A percentile compares a stretch with the other conserved stretches of the same genome.
Conservation (phyloP, 164 flowering plant genomes). For the Piper longum region DNA sequence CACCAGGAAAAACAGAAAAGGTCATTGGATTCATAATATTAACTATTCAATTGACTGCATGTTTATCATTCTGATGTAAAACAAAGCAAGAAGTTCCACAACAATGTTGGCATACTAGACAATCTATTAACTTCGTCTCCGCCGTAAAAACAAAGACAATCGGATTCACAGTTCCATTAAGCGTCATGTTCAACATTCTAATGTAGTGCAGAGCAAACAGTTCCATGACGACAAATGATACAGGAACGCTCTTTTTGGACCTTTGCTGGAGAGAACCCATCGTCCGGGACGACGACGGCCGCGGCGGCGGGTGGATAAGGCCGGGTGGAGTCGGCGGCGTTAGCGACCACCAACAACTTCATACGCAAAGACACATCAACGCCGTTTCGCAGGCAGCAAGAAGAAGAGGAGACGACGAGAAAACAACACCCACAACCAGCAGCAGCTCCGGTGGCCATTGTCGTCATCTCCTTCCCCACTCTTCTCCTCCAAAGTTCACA, state of each 20-base stretch:
- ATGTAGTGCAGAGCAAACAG: too few species aligned
- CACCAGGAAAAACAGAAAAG: too few species aligned
- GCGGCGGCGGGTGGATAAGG: conserved; percentile 23
- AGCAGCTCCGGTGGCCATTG: conserved; percentile 6
- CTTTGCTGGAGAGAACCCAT: conserved; percentile 57
- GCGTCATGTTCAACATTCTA: too few species aligned
- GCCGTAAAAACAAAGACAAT: too few species aligned
- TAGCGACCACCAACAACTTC: conserved; percentile 17
- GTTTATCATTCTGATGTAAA: too few species aligned
- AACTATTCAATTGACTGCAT: too few species aligned
- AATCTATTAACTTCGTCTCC: too few species aligned
- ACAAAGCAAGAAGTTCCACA: too few species aligned
- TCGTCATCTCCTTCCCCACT: neutral
- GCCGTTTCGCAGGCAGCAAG: conserved; percentile 4
- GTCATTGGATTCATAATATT: too few species aligned
- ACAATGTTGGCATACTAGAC: too few species aligned
- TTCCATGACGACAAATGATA: too few species aligned
- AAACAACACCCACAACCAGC: conserved; percentile 10
- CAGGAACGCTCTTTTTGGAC: conserved; percentile 11
- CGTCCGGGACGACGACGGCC: conserved; percentile 37
- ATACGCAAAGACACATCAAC: neutral
- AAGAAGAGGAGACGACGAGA: conserved; percentile 3
- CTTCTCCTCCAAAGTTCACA: neutral
- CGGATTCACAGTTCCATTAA: too few species aligned
- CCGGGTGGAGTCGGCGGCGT: conserved; percentile 58